Conservation (phyloP, 1,139 yeast genomes). For the Kodamaea arcana region DNA sequence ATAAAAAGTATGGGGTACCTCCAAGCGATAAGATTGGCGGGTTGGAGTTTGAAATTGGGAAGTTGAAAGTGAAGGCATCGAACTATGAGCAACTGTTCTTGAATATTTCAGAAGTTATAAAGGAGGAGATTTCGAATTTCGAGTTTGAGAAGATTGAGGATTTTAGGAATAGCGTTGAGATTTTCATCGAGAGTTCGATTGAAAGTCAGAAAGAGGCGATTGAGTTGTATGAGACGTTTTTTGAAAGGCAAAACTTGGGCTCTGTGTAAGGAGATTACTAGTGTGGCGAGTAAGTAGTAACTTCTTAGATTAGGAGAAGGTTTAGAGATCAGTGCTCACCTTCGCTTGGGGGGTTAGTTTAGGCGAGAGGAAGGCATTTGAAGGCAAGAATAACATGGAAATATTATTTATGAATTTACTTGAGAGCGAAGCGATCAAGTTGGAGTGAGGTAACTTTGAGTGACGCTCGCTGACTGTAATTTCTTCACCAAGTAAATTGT, state of each 20-base stretch:
- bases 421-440: too few species aligned
- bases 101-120: conserved; percentile 59
- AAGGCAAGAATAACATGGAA: too few species aligned
- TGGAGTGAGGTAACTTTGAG: too few species aligned
- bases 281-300: too few species aligned
- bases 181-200: conserved; percentile 83
- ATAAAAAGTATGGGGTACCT: conserved; percentile 49
- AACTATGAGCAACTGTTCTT: conserved; percentile 57
- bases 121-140: conserved; percentile 62
- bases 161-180: conserved; percentile 85
- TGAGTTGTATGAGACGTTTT: conserved; percentile 92
- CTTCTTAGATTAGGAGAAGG: too few species aligned
- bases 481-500: too few species aligned
- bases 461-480: too few species aligned
- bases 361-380: too few species aligned
- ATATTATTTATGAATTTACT: too few species aligned
- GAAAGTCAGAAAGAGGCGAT: conserved; percentile 94
- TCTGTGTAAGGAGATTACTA: too few species aligned
- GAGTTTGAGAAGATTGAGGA: conserved; percentile 78
- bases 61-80: conserved; percentile 55
- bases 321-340: too few species aligned
- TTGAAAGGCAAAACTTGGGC: conserved; percentile 43
- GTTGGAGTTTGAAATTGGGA: conserved; percentile 55
- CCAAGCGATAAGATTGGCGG: conserved; percentile 58
- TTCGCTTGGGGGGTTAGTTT: too few species aligned